phyloP scores from a whole-genome alignment of 176 grass and related monocot species.

The Echinochloa phyllopogon region DNA sequence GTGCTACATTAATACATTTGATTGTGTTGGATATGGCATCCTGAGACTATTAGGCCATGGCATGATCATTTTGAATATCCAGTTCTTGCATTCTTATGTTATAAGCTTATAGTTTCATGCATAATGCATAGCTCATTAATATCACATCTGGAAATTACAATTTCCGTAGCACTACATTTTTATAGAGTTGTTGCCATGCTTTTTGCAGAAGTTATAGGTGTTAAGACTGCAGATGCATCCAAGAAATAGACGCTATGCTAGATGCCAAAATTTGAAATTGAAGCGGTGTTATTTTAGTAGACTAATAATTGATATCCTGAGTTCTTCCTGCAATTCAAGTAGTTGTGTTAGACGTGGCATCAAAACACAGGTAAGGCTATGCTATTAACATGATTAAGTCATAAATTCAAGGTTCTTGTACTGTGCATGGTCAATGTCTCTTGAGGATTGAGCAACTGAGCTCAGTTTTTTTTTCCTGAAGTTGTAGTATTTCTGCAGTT shows the following conservation, averaged over 20 bases:
- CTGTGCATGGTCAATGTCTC: neutral
- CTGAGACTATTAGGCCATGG: neutral
- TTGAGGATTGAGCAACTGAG: neutral
- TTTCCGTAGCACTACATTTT: neutral
- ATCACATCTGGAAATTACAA: neutral
- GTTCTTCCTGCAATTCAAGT: neutral
- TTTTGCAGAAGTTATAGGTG: slow-evolving; percentile 5
- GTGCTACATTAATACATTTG: neutral
- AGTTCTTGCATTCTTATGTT: slow-evolving; percentile 2
- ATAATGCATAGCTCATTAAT: slow-evolving; percentile 16
- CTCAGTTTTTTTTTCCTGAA: neutral
- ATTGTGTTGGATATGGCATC: neutral
- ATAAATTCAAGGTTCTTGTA: neutral
- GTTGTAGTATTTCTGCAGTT: neutral
- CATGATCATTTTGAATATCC: neutral
- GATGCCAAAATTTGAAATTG: slow-evolving; percentile 6
- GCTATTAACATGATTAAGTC: neutral
- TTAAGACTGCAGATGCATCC: neutral
- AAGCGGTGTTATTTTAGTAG: slow-evolving; percentile 5
- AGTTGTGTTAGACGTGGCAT: neutral
- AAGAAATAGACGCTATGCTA: neutral
- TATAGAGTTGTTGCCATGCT: neutral
- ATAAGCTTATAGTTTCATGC: neutral
- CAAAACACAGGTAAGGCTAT: neutral
- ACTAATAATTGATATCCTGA: neutral